Evolutionary conservation across 257 asterid species (phyloP).

Genomic region (Gynochthodes officinalis): DNA sequence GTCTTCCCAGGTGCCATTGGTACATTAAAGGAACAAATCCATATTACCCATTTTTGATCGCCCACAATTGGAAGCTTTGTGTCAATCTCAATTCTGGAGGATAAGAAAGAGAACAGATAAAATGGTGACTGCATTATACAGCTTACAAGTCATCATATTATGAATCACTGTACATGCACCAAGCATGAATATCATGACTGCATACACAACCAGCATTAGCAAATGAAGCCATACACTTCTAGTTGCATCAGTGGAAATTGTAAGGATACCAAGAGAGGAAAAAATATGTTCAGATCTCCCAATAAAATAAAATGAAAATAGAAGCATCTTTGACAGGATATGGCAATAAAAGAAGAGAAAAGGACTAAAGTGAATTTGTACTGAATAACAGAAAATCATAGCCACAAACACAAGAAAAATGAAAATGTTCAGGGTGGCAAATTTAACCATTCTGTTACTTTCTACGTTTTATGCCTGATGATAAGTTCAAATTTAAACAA

Average conservation of each 20-base stretch:
- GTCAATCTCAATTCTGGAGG: conserved; percentile 77
- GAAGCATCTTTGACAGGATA: not conserved
- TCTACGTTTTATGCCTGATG: not conserved
- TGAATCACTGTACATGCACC: not conserved
- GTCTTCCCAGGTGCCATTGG: conserved; percentile 99
- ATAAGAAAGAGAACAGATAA: conserved; percentile 5
- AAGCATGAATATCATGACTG: not conserved
- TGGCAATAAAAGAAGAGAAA: not conserved
- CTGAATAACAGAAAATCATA: not conserved
- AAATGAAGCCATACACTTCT: not conserved
- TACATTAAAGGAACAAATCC: conserved; percentile 97
- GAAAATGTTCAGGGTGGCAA: not conserved
- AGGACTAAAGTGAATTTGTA: not conserved
- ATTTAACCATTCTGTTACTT: not conserved
- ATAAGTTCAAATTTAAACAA: not conserved
- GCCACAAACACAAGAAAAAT: not conserved
- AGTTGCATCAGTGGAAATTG: not conserved
- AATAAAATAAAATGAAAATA: not conserved
- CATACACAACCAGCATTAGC: not conserved
- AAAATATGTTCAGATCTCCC: too few species aligned
- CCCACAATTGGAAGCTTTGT: conserved; percentile 90
- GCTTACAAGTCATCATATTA: not conserved
- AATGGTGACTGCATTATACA: not conserved
- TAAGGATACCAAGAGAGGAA: too few species aligned
- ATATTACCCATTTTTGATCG: conserved; percentile 91